Percentiles rank a stretch among this genome's conserved stretches.
phyloP scores from a whole-genome alignment of 78 protist genomes.

The Dictyostelium firmibasis region DNA sequence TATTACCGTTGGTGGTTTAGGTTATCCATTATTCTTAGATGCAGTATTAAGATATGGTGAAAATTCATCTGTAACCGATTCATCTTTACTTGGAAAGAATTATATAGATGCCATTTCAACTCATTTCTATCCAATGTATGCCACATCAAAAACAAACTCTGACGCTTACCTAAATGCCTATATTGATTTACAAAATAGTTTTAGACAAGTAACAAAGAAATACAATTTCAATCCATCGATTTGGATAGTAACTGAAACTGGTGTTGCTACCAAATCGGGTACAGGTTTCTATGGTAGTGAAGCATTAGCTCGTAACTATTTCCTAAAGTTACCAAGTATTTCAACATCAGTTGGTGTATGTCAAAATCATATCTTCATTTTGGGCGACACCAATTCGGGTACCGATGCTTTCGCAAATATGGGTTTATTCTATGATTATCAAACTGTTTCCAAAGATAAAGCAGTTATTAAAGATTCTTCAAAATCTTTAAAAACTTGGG shows the following conservation, averaged over 20 bases:
- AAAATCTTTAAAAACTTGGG: not conserved
- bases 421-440: conserved; percentile 9
- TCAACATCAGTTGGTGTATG: not conserved
- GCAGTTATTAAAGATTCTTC: conserved; percentile 14
- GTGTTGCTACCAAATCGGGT: conserved; percentile 15
- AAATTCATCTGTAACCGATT: not conserved
- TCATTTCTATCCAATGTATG: conserved; percentile 35
- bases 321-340: conserved; percentile 25
- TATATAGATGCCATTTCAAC: conserved; percentile 48
- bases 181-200: not conserved
- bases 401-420: not conserved
- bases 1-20: conserved; percentile 29
- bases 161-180: conserved; percentile 8
- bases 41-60: conserved; percentile 39
- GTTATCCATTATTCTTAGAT: conserved; percentile 30
- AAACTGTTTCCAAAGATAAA: not conserved
- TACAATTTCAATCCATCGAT: not conserved
- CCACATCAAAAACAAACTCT: conserved; percentile 15
- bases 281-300: conserved; percentile 21
- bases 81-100: conserved; percentile 7
- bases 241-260: conserved; percentile 6
- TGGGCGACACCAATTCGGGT: not conserved
- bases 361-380: conserved; percentile 39
- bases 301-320: not conserved
- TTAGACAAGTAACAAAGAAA: not conserved